Percentiles rank a stretch among this genome's conserved stretches.
Evolutionary conservation across 371 early-diverging fungal species (phyloP).

Genomic region (Coemansia sp.): DNA sequence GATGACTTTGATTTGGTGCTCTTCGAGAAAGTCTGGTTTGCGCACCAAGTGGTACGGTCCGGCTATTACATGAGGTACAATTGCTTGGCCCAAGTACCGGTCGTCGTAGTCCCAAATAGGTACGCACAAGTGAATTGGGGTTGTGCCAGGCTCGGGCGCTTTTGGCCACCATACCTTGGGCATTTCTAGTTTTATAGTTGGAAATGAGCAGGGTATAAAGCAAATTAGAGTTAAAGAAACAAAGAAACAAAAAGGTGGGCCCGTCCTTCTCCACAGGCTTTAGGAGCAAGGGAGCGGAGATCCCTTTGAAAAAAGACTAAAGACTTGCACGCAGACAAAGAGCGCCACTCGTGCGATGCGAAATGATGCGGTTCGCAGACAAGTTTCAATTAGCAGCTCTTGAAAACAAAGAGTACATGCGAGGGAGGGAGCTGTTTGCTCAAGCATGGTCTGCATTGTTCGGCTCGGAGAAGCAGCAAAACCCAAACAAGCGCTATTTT

Average conservation of each 20-base stretch:
- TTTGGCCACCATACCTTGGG: slow-evolving; percentile 27
- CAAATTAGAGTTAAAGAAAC: not conserved
- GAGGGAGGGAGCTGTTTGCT: not conserved
- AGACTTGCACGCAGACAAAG: too few species aligned
- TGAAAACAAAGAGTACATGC: not conserved
- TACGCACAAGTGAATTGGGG: slow-evolving; percentile 27
- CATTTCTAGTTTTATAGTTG: not conserved
- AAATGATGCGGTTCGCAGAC: not conserved
- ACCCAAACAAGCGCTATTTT: not conserved
- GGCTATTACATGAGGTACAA: slow-evolving; percentile 57
- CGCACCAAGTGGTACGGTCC: slow-evolving; percentile 77
- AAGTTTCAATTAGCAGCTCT: not conserved
- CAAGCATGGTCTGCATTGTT: not conserved
- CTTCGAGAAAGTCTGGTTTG: slow-evolving; percentile 56
- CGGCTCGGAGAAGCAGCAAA: not conserved
- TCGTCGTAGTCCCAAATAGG: slow-evolving; percentile 40
- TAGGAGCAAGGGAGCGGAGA: not conserved
- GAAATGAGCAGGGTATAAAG: not conserved
- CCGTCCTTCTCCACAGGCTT: not conserved
- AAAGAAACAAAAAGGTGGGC: not conserved
- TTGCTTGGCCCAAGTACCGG: slow-evolving; percentile 37
- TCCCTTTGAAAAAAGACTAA: too few species aligned
- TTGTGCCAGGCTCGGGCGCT: slow-evolving; percentile 13
- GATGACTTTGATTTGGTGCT: slow-evolving; percentile 69
- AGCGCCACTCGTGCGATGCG: not conserved